Percentiles rank a stretch among this genome's conserved stretches.
Conservation (phyloP, 1,139 yeast species). For the Kodamaea alishanica region DNA sequence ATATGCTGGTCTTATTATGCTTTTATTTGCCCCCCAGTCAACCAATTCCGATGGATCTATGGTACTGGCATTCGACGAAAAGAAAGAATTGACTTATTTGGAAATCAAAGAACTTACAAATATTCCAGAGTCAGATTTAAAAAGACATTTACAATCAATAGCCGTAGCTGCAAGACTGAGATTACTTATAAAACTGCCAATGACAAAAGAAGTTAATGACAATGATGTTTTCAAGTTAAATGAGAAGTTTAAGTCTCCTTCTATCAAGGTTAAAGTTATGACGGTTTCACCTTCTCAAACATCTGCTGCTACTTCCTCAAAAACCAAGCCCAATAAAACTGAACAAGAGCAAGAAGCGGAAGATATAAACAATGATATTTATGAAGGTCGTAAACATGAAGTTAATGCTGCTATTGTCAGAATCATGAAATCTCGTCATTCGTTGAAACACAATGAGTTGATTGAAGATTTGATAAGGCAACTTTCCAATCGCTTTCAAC, state of each 20-base stretch:
- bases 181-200: conserved; percentile 66
- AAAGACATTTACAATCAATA: conserved; percentile 77
- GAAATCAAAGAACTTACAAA: conserved; percentile 66
- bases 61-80: conserved; percentile 43
- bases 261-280: conserved; percentile 70
- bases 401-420: conserved; percentile 89
- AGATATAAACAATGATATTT: conserved; percentile 32
- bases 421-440: conserved; percentile 74
- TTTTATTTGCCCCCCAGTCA: conserved; percentile 61
- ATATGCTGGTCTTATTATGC: conserved; percentile 71
- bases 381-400: conserved; percentile 52
- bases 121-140: conserved; percentile 69
- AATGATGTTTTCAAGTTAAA: conserved; percentile 69
- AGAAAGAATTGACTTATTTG: conserved; percentile 41
- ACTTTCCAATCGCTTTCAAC: conserved; percentile 61
- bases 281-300: conserved; percentile 48
- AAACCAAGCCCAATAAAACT: conserved; percentile 30
- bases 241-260: conserved; percentile 65
- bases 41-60: conserved; percentile 39
- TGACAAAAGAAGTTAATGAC: conserved; percentile 65
- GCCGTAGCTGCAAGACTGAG: conserved; percentile 83
- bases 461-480: conserved; percentile 64
- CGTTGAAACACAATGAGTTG: conserved; percentile 60
- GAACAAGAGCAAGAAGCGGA: conserved; percentile 37
- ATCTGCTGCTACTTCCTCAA: conserved; percentile 11